Percentiles rank a stretch among this genome's conserved stretches.
Conservation (phyloP, 2,329 filamentous ascomycete genomes). For the Lecanicillium sp. region DNA sequence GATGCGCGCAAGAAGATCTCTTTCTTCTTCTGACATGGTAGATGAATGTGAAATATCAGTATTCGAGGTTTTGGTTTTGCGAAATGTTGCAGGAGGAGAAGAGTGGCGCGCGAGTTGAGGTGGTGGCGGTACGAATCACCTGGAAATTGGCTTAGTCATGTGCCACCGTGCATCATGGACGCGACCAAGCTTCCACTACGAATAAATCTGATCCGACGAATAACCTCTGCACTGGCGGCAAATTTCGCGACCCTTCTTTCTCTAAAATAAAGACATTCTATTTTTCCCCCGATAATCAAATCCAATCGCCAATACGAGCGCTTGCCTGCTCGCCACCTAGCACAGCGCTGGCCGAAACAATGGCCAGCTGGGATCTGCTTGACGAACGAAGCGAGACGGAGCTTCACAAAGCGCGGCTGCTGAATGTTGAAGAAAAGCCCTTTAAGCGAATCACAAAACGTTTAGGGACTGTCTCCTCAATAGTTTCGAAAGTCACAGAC, state of each 20-base stretch:
- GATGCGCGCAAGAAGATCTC: slow-evolving; percentile 49
- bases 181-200: too few species aligned
- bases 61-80: not conserved
- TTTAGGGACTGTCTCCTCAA: slow-evolving; percentile 61
- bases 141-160: slow-evolving; percentile 5
- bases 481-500: slow-evolving; percentile 37
- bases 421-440: slow-evolving; percentile 86
- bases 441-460: slow-evolving; percentile 85
- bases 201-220: too few species aligned
- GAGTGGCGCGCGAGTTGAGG: not conserved
- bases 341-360: slow-evolving; percentile 17
- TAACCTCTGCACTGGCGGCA: too few species aligned
- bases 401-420: slow-evolving; percentile 78
- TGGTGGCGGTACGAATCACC: not conserved
- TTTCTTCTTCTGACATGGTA: slow-evolving; percentile 43
- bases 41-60: not conserved
- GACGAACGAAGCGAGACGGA: slow-evolving; percentile 74
- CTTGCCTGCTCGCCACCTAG: too few species aligned
- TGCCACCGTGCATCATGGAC: not conserved
- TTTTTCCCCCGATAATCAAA: too few species aligned
- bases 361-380: slow-evolving; percentile 58
- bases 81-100: not conserved
- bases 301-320: too few species aligned
- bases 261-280: not conserved
- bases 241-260: too few species aligned